phyloP scores from a whole-genome alignment of 2,329 filamentous ascomycete species.

The Aspergillus transmontanensis region DNA sequence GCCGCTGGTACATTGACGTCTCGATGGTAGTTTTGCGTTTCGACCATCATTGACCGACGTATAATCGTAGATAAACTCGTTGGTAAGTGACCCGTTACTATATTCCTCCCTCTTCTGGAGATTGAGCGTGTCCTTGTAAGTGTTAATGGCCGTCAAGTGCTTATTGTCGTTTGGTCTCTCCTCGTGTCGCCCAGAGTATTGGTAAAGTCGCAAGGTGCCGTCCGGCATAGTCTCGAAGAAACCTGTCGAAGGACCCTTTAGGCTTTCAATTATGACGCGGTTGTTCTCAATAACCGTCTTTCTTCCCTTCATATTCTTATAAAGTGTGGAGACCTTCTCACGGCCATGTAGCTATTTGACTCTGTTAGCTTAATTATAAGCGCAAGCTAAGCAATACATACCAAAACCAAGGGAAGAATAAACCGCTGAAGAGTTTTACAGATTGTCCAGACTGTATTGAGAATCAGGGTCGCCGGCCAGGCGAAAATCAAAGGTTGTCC shows the following conservation, averaged over 20 bases:
- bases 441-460: slow-evolving; percentile 54
- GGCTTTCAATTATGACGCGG: slow-evolving; percentile 49
- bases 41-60: slow-evolving; percentile 24
- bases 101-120: slow-evolving; percentile 50
- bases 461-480: slow-evolving; percentile 41
- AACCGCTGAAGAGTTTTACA: slow-evolving; percentile 48
- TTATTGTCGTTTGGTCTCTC: slow-evolving; percentile 48
- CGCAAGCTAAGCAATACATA: not conserved
- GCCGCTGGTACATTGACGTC: slow-evolving; percentile 27
- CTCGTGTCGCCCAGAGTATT: slow-evolving; percentile 44
- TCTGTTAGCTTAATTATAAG: not conserved
- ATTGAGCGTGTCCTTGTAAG: slow-evolving; percentile 51
- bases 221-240: slow-evolving; percentile 47
- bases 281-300: slow-evolving; percentile 52
- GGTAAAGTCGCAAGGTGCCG: slow-evolving; percentile 46
- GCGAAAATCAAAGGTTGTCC: slow-evolving; percentile 37
- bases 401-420: slow-evolving; percentile 49
- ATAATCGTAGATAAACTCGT: slow-evolving; percentile 55
- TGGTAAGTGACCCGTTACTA: slow-evolving; percentile 43
- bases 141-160: slow-evolving; percentile 49
- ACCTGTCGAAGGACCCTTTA: slow-evolving; percentile 53
- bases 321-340: slow-evolving; percentile 50
- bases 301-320: slow-evolving; percentile 53
- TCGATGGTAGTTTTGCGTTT: not conserved
- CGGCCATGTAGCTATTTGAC: slow-evolving; percentile 45